A percentile compares a stretch with the other conserved stretches of the same genome.
phyloP scores from a whole-genome alignment of 2,329 filamentous ascomycete species.

The Pseudogymnoascus sp. region DNA sequence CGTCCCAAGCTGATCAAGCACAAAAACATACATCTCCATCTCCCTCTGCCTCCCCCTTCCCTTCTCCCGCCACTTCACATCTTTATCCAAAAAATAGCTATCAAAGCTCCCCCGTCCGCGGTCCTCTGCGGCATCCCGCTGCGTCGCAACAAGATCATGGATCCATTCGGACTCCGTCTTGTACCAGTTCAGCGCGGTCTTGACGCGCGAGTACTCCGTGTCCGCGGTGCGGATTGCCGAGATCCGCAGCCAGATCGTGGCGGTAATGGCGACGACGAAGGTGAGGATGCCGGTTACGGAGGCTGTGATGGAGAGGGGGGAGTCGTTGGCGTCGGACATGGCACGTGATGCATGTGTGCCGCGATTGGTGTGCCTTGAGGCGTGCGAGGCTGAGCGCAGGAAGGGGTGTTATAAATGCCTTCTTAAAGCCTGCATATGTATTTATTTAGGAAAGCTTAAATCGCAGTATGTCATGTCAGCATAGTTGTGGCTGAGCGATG shows the following conservation, averaged over 20 bases:
- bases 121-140: slow-evolving; percentile 8
- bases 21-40: slow-evolving; percentile 41
- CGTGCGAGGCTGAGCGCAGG: neutral
- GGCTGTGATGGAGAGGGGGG: slow-evolving; percentile 38
- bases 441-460: neutral
- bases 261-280: slow-evolving; percentile 39
- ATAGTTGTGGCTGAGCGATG: neutral
- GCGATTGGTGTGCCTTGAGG: neutral
- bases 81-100: neutral
- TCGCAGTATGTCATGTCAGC: neutral
- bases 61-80: neutral
- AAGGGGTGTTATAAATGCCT: neutral
- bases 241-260: slow-evolving; percentile 37
- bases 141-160: slow-evolving; percentile 33
- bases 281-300: slow-evolving; percentile 41
- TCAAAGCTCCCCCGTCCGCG: neutral
- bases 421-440: neutral
- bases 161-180: slow-evolving; percentile 43
- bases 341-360: slow-evolving; percentile 10
- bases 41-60: slow-evolving; percentile 16
- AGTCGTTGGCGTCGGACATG: slow-evolving; percentile 28
- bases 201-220: slow-evolving; percentile 41
- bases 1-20: slow-evolving; percentile 39
- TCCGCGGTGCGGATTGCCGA: slow-evolving; percentile 40
- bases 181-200: slow-evolving; percentile 39